Conservation (phyloP, 805 yeast species). For the Zygosaccharomyces bisporus region DNA sequence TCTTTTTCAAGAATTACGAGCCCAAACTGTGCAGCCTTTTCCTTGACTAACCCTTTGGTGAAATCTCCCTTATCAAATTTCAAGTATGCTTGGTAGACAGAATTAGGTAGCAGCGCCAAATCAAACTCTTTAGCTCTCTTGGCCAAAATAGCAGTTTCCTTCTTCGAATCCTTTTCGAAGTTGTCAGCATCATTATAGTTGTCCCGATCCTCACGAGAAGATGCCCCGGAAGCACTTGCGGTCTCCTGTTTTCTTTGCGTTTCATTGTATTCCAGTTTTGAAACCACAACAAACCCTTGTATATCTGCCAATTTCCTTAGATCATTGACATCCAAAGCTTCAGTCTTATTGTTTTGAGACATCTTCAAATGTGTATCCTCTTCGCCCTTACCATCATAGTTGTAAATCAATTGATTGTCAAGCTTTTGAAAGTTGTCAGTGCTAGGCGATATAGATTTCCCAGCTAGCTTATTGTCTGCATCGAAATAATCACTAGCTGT, state of each 20-base stretch:
- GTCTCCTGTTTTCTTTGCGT: neutral
- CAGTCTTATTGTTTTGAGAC: neutral
- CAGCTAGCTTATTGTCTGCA: neutral
- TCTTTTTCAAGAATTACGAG: constrained; percentile 7
- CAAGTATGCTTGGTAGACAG: constrained; percentile 20
- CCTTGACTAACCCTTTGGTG: constrained; percentile 5
- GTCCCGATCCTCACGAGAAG: neutral
- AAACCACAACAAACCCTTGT: constrained; percentile 19
- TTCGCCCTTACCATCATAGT: no score
- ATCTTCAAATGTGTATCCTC: constrained; percentile 3
- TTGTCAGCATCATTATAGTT: constrained; percentile 7
- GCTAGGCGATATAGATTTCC: neutral
- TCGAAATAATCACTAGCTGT: neutral
- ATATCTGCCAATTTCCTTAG: constrained; percentile 13
- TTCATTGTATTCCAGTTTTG: constrained; percentile 5
- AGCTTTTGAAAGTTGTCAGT: no score
- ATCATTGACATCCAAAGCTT: constrained; percentile 6
- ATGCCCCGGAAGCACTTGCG: constrained; percentile 1
- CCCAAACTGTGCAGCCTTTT: constrained; percentile 7
- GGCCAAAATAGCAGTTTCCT: constrained; percentile 1
- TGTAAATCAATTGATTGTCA: no score
- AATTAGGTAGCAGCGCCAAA: constrained; percentile 21
- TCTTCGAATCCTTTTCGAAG: neutral
- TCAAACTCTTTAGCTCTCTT: constrained; percentile 16
- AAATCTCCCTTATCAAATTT: neutral